A percentile compares a stretch with the other conserved stretches of the same genome.
phyloP scores from a whole-genome alignment of 1,139 yeast genomes.

The Yamadazyma diddensiae region DNA sequence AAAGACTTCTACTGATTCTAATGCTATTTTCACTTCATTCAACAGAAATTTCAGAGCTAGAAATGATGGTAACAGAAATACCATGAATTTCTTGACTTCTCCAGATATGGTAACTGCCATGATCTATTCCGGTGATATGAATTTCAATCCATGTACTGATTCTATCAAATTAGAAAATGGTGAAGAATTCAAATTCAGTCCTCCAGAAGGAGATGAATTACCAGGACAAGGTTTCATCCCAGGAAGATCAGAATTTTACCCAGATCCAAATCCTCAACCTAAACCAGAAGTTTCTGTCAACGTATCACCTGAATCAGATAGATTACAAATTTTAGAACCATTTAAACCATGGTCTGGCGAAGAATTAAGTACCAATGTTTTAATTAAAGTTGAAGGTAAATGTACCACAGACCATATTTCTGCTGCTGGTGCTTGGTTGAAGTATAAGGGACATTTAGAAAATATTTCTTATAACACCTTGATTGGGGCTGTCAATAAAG shows the following conservation, averaged over 20 bases:
- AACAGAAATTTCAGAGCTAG: constrained; percentile 96
- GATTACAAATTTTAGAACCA: constrained; percentile 82
- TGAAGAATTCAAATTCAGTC: constrained; percentile 64
- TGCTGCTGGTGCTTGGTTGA: constrained; percentile 99
- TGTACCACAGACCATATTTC: constrained; percentile 98
- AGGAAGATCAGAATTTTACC: constrained; percentile 84
- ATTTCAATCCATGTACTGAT: constrained; percentile 85
- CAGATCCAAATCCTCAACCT: constrained; percentile 75
- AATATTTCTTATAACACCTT: constrained; percentile 92
- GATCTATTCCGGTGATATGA: constrained; percentile 89
- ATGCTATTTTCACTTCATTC: constrained; percentile 92
- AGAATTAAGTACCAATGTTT: constrained; percentile 72
- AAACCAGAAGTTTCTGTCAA: constrained; percentile 64
- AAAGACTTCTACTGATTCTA: constrained; percentile 61
- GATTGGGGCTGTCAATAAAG: constrained; percentile 96
- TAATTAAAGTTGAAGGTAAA: constrained; percentile 92
- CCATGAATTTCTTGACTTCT: constrained; percentile 94
- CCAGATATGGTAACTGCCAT: constrained; percentile 97
- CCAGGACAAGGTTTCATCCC: constrained; percentile 76
- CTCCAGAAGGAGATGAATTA: constrained; percentile 82
- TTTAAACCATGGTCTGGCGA: constrained; percentile 82
- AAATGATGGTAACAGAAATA: constrained; percentile 95
- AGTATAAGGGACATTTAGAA: constrained; percentile 95
- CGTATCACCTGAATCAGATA: constrained; percentile 72
- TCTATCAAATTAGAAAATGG: constrained; percentile 66